Conservation (phyloP, 495 filamentous ascomycete species). For the Aspergillus bertholletiae region DNA sequence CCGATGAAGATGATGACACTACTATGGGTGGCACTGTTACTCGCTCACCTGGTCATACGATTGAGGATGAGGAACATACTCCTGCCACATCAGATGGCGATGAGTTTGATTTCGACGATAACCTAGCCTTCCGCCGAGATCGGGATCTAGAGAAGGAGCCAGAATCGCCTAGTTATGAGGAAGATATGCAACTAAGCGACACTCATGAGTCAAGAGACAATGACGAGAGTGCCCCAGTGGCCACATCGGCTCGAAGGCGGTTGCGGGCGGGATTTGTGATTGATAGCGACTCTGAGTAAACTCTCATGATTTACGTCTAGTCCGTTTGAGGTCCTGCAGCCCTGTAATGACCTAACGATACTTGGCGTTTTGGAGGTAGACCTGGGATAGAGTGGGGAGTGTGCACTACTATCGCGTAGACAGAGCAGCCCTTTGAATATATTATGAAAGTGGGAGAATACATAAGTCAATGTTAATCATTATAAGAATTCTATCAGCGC, state of each 20-base stretch:
- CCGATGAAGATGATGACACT: slow-evolving; percentile 30
- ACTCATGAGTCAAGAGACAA: slow-evolving; percentile 12
- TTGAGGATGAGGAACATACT: slow-evolving; percentile 24
- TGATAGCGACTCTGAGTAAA: slow-evolving; percentile 50
- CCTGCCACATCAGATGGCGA: slow-evolving; percentile 29
- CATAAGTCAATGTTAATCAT: too few species aligned
- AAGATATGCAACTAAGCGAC: slow-evolving; percentile 3
- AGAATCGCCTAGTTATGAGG: slow-evolving; percentile 8
- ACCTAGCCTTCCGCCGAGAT: slow-evolving; percentile 34
- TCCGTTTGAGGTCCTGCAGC: background rate
- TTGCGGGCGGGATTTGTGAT: slow-evolving; percentile 45
- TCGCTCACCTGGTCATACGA: slow-evolving; percentile 17
- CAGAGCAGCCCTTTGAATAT: too few species aligned
- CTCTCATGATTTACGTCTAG: background rate
- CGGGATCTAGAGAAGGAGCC: slow-evolving; percentile 14
- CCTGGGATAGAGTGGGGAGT: background rate
- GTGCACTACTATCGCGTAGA: too few species aligned
- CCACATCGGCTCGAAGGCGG: slow-evolving; percentile 29
- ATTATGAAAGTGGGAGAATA: too few species aligned
- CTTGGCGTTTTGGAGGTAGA: slow-evolving; percentile 28
- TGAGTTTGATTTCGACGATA: slow-evolving; percentile 37
- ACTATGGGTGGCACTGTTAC: slow-evolving; percentile 30
- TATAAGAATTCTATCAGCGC: too few species aligned
- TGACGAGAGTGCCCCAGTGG: slow-evolving; percentile 34
- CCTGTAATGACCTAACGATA: background rate